Conservation (phyloP, 2,329 filamentous ascomycete genomes). For the Cercospora sp. region DNA sequence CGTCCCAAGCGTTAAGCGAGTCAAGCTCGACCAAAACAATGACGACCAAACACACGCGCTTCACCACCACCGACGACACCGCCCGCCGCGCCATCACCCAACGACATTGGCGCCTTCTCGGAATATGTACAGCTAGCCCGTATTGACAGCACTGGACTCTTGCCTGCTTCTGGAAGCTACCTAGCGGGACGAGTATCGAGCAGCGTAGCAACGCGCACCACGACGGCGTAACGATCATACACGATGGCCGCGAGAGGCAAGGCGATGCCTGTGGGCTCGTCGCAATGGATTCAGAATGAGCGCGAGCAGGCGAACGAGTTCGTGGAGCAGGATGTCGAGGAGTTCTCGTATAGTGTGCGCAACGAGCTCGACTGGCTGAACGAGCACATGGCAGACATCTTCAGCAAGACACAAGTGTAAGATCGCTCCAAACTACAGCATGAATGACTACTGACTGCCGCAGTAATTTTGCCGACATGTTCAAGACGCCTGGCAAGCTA, state of each 20-base stretch:
- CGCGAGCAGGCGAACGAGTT: constrained; percentile 75
- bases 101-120: constrained; percentile 19
- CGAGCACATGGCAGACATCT: constrained; percentile 95
- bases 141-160: constrained; percentile 16
- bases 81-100: constrained; percentile 10
- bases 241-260: constrained; percentile 36
- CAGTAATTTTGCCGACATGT: constrained; percentile 91
- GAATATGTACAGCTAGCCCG: constrained; percentile 26
- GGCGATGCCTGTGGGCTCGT: constrained; percentile 35
- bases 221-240: constrained; percentile 16
- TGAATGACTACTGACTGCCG: constrained; percentile 32
- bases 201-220: constrained; percentile 24
- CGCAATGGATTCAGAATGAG: constrained; percentile 80
- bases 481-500: constrained; percentile 87
- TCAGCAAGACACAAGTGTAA: constrained; percentile 82
- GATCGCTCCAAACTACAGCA: constrained; percentile 36
- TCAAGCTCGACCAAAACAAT: constrained; percentile 8
- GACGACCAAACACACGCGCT: constrained; percentile 13
- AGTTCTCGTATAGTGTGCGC: constrained; percentile 86
- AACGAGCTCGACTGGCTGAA: constrained; percentile 98
- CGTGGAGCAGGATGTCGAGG: constrained; percentile 79
- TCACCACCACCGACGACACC: constrained; percentile 8
- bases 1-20: neutral
- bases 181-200: constrained; percentile 14
- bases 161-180: constrained; percentile 14